Conservation (phyloP, 306 rosid genomes). For the Macrotyloma uniflorum region DNA sequence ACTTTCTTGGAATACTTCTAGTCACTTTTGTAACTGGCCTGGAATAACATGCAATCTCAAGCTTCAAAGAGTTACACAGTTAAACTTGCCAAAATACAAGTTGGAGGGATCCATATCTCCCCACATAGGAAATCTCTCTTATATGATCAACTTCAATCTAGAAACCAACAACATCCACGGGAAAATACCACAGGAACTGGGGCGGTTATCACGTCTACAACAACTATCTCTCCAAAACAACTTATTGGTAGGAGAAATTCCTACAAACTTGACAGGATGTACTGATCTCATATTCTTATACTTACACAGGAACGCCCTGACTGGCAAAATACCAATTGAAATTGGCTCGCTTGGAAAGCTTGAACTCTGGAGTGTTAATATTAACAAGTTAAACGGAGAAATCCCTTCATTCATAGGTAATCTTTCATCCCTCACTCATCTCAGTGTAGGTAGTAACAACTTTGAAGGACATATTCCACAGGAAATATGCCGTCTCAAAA, state of each 20-base stretch:
- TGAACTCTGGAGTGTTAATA: accelerated
- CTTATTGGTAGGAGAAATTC: not conserved
- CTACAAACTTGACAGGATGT: not conserved
- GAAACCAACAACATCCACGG: not conserved
- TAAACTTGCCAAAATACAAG: not conserved
- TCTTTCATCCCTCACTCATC: not conserved
- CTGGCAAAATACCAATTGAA: not conserved
- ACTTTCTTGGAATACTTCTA: not conserved
- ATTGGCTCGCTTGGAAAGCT: not conserved
- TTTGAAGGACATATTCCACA: not conserved
- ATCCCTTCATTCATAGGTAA: not conserved
- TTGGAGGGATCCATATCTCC: constrained; percentile 5
- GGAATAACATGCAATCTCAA: not conserved
- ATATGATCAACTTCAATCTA: not conserved
- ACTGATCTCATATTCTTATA: not conserved
- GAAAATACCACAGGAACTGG: not conserved
- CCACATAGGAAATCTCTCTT: not conserved
- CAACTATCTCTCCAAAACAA: not conserved
- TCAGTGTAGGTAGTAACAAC: not conserved
- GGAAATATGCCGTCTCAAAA: constrained; percentile 9
- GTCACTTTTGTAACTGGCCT: not conserved
- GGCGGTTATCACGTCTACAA: not conserved
- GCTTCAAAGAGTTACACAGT: not conserved
- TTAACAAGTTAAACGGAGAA: not conserved
- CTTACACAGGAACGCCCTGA: not conserved